Percentiles rank a stretch among this genome's conserved stretches.
phyloP scores from a whole-genome alignment of 2,329 filamentous ascomycete species.

The Xylariaceae sp. region DNA sequence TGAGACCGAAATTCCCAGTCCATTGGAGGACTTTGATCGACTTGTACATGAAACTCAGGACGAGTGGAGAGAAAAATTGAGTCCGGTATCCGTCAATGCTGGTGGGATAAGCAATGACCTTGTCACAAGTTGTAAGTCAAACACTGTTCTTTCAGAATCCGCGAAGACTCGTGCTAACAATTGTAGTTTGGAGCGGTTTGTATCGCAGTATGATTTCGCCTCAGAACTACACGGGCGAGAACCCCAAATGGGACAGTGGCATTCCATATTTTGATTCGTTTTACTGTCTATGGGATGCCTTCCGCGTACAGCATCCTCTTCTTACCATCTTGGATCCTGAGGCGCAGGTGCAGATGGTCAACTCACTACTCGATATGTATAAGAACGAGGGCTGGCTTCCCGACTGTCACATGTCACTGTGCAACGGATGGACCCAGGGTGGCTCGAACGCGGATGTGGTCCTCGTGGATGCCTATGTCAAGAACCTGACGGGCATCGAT shows the following conservation, averaged over 20 bases:
- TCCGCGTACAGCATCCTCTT: slow-evolving; percentile 57
- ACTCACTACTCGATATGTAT: slow-evolving; percentile 61
- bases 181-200: slow-evolving; percentile 51
- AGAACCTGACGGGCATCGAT: slow-evolving; percentile 54
- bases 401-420: slow-evolving; percentile 63
- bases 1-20: slow-evolving; percentile 55
- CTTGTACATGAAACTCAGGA: slow-evolving; percentile 45
- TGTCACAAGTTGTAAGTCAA: slow-evolving; percentile 41
- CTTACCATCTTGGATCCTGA: slow-evolving; percentile 58
- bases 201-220: slow-evolving; percentile 59
- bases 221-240: slow-evolving; percentile 62
- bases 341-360: slow-evolving; percentile 56
- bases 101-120: slow-evolving; percentile 46
- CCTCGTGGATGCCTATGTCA: slow-evolving; percentile 57
- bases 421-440: slow-evolving; percentile 62
- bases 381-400: slow-evolving; percentile 60
- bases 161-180: neutral
- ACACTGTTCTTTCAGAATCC: neutral
- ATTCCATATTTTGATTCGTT: slow-evolving; percentile 60
- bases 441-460: slow-evolving; percentile 63
- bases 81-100: slow-evolving; percentile 46
- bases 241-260: slow-evolving; percentile 54
- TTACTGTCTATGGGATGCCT: slow-evolving; percentile 58
- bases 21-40: slow-evolving; percentile 51
- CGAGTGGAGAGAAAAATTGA: slow-evolving; percentile 54